phyloP scores from a whole-genome alignment of 2,329 filamentous ascomycete species.

The Tolypocladium tundrense region DNA sequence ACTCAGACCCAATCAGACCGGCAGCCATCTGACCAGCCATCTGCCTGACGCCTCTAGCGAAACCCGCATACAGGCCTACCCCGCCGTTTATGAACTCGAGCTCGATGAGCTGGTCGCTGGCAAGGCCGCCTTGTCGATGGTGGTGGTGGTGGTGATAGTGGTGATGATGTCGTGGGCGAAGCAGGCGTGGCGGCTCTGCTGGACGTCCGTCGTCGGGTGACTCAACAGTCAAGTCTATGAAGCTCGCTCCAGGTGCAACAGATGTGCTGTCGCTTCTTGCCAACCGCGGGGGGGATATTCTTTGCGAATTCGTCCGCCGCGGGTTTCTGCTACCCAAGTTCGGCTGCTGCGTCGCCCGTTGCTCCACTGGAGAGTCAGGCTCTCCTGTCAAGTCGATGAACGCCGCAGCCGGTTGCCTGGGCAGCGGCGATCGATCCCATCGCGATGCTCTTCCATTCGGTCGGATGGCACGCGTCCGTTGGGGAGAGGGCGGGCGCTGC shows the following conservation, averaged over 20 bases:
- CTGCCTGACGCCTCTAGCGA: constrained; percentile 14
- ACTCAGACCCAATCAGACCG: constrained; percentile 12
- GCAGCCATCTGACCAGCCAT: constrained; percentile 14
- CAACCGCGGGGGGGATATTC: constrained; percentile 29
- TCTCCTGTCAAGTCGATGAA: constrained; percentile 42
- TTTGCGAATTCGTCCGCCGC: constrained; percentile 29
- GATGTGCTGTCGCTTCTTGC: constrained; percentile 34
- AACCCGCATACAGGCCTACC: constrained; percentile 5
- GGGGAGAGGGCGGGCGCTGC: background rate
- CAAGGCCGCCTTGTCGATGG: background rate
- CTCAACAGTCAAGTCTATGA: constrained; percentile 45
- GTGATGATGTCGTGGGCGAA: constrained; percentile 4
- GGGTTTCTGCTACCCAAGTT: constrained; percentile 21
- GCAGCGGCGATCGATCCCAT: background rate
- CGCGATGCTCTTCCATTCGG: background rate
- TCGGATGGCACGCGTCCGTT: background rate
- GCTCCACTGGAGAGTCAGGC: constrained; percentile 33
- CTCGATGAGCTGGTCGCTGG: constrained; percentile 13
- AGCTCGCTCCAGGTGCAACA: constrained; percentile 18
- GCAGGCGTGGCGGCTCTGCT: background rate
- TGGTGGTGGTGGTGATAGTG: constrained; percentile 8
- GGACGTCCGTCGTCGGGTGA: constrained; percentile 23
- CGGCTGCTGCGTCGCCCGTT: constrained; percentile 18
- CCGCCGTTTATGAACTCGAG: constrained; percentile 15
- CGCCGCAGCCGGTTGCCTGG: constrained; percentile 8